phyloP scores from a whole-genome alignment of 1,139 yeast species.

The Geotrichum macrosporum region DNA sequence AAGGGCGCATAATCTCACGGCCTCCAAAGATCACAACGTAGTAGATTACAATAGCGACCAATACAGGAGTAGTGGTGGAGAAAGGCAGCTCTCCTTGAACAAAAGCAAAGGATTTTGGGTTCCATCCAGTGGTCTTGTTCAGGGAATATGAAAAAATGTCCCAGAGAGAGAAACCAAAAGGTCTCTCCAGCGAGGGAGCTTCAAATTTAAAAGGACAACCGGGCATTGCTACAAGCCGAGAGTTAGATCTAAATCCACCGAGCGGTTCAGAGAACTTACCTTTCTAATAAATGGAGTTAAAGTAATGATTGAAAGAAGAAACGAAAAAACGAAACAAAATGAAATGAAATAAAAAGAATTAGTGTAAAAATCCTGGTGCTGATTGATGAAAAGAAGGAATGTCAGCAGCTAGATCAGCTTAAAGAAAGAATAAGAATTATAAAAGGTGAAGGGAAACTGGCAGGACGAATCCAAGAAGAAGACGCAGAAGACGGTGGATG shows the following conservation, averaged over 20 bases:
- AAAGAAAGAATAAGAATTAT: neutral
- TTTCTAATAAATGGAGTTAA: neutral
- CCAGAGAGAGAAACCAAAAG: conserved; percentile 89
- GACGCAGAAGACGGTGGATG: too few species aligned
- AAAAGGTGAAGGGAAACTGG: too few species aligned
- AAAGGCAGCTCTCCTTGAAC: conserved; percentile 48
- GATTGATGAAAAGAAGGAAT: neutral
- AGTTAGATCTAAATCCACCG: too few species aligned
- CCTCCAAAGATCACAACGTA: conserved; percentile 86
- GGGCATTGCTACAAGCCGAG: too few species aligned
- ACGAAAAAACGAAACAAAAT: neutral
- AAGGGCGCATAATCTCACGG: conserved; percentile 50
- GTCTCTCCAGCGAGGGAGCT: conserved; percentile 67
- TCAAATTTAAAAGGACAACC: conserved; percentile 24
- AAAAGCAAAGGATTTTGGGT: conserved; percentile 58
- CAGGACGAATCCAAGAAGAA: neutral
- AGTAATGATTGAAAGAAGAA: neutral
- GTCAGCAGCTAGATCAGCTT: neutral
- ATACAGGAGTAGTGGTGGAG: conserved; percentile 57
- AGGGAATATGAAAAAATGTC: conserved; percentile 68
- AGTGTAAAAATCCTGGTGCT: neutral
- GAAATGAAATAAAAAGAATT: neutral
- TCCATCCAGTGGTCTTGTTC: conserved; percentile 47
- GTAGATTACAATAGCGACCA: conserved; percentile 59
- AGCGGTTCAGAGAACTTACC: neutral